Evolutionary conservation across 176 grass and related monocot genomes (phyloP).

Genomic region (Avena atlantica): DNA sequence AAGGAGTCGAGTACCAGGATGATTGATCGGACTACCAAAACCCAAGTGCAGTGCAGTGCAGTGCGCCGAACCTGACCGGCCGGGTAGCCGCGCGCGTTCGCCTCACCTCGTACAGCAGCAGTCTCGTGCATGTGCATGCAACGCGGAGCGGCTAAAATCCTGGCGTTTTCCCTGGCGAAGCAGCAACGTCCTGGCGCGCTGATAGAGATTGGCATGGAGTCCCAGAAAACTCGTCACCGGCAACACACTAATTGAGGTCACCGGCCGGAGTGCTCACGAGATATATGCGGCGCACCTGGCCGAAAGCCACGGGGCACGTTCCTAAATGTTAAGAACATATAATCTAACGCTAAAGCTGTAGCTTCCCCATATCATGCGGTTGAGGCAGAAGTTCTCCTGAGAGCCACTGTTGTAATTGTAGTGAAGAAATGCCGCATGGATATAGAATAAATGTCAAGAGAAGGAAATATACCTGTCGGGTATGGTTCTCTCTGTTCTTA

Average conservation of each 20-base stretch:
- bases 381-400: too few relatives aligned
- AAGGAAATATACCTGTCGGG: too few relatives aligned
- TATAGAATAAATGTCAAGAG: too few relatives aligned
- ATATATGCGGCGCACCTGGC: not conserved
- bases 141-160: not conserved
- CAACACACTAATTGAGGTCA: not conserved
- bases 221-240: not conserved
- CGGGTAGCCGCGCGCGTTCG: not conserved
- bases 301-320: slow-evolving; percentile 13
- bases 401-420: too few relatives aligned
- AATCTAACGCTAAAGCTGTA: too few relatives aligned
- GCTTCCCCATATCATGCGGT: too few relatives aligned
- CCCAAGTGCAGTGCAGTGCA: not conserved
- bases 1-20: not conserved
- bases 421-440: too few relatives aligned
- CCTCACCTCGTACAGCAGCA: slow-evolving; percentile 21
- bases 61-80: not conserved
- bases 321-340: too few relatives aligned
- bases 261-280: not conserved
- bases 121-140: not conserved
- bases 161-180: too few relatives aligned
- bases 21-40: not conserved
- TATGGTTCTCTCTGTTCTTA: too few relatives aligned
- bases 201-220: not conserved
- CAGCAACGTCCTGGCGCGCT: not conserved